phyloP scores from a whole-genome alignment of 177 flowering plant genomes.

The Telopea speciosissima region DNA sequence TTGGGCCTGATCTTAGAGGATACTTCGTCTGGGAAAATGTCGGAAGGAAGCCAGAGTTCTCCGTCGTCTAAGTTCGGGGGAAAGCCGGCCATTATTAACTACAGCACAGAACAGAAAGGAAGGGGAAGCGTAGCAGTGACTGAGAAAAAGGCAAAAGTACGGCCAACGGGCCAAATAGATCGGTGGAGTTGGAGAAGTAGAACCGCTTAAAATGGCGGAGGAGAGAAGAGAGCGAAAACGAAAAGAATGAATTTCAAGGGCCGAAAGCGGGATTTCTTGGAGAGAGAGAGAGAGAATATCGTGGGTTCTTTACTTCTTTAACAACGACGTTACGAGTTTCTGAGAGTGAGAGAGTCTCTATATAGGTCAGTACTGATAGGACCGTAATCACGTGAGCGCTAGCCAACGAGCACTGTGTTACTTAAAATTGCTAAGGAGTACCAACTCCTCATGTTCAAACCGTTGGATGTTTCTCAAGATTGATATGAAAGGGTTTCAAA shows the following conservation, averaged over 20 bases:
- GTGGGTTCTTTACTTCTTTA: no score
- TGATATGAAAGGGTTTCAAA: no score
- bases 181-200: slow-evolving; percentile 1
- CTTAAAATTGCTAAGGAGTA: no score
- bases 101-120: not conserved
- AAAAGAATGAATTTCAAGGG: not conserved
- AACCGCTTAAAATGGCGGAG: slow-evolving; percentile 3
- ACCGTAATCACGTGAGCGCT: slow-evolving; percentile 2
- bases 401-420: not conserved
- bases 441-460: no score
- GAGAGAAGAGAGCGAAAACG: no score
- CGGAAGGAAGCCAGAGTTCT: slow-evolving; percentile 42
- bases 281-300: not conserved
- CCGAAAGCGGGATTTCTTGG: not conserved
- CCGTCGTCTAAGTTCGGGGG: slow-evolving; percentile 37
- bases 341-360: not conserved
- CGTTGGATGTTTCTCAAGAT: no score
- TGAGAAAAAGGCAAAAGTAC: not conserved
- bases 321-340: slow-evolving; percentile 15
- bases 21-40: slow-evolving; percentile 25
- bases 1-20: not conserved
- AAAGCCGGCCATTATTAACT: slow-evolving; percentile 28
- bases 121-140: not conserved
- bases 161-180: not conserved
- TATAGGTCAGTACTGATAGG: not conserved